Conservation (phyloP, 176 grass and related monocot genomes). For the Dactylis glomerata region DNA sequence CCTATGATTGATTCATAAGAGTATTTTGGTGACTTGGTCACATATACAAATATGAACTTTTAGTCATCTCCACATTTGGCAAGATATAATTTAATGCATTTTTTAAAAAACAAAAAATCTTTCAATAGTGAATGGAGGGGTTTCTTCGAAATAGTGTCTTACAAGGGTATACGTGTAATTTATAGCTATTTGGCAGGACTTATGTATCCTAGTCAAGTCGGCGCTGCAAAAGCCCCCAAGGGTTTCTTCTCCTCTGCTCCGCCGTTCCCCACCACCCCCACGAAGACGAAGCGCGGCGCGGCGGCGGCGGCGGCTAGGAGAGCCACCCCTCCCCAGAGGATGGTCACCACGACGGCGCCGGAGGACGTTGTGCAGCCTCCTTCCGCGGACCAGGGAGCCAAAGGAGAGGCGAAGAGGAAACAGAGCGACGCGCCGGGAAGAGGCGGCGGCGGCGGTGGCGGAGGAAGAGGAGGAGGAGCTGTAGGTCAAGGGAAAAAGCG, state of each 20-base stretch:
- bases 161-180: too few relatives aligned
- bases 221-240: neutral
- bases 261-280: neutral
- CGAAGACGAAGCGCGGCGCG: neutral
- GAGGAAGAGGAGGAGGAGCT: neutral
- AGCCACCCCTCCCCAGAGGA: constrained; percentile 26
- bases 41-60: too few relatives aligned
- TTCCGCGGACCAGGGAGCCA: neutral
- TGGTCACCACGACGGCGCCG: constrained; percentile 10
- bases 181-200: too few relatives aligned
- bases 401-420: constrained; percentile 18
- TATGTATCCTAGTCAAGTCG: neutral
- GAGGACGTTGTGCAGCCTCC: constrained; percentile 27
- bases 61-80: too few relatives aligned
- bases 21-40: too few relatives aligned
- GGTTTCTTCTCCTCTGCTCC: neutral
- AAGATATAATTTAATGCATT: too few relatives aligned
- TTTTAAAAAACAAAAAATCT: too few relatives aligned
- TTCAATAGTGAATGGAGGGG: too few relatives aligned
- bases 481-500: constrained; percentile 31
- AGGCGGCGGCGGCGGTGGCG: neutral
- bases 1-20: too few relatives aligned
- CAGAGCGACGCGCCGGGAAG: neutral
- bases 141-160: too few relatives aligned
- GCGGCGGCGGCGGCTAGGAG: neutral